These are phyloP conservation scores for Nakataea oryzae DNA, from an alignment of 2,329 filamentous ascomycete species.

Conservation along the genomic window DNA sequence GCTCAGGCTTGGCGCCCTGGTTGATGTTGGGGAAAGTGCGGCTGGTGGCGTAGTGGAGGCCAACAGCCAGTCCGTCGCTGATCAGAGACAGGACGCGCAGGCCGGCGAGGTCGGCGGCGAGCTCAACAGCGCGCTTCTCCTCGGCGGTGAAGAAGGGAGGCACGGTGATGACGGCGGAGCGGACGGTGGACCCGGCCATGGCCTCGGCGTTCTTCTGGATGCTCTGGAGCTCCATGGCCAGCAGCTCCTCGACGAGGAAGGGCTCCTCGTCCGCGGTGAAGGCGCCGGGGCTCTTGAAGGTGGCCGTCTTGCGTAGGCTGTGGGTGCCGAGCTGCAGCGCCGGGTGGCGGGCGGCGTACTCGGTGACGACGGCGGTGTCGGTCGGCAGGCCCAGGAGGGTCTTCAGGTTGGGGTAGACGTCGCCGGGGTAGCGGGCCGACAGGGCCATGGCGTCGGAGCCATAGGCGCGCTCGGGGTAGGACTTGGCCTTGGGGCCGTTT, in stretches of 20 bases:
- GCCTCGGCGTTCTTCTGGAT: conserved; percentile 80
- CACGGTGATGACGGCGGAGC: conserved; percentile 79
- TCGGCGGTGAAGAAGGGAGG: conserved; percentile 84
- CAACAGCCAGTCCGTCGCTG: conserved; percentile 85
- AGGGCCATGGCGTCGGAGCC: conserved; percentile 86
- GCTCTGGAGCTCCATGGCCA: conserved; percentile 94
- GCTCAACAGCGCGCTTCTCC: conserved; percentile 76
- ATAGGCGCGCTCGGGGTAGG: conserved; percentile 82
- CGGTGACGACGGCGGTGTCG: conserved; percentile 48
- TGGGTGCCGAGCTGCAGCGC: conserved; percentile 58
- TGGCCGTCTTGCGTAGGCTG: conserved; percentile 55
- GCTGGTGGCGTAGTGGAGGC: conserved; percentile 87
- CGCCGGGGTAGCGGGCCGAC: conserved; percentile 76
- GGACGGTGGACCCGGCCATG: conserved; percentile 65
- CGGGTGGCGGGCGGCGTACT: conserved; percentile 70
- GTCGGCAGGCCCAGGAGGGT: conserved; percentile 67
- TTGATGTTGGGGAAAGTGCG: conserved; percentile 79
- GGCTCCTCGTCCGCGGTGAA: conserved; percentile 51
- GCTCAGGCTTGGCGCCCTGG: conserved; percentile 76
- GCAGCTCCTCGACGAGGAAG: conserved; percentile 79
- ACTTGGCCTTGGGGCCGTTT: conserved; percentile 47
- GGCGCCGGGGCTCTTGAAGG: conserved; percentile 66
- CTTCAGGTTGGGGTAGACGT: conserved; percentile 94
- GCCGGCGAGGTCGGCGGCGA: conserved; percentile 80
- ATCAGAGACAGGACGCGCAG: conserved; percentile 77